phyloP scores from a whole-genome alignment of 2,329 filamentous ascomycete species.

The Mycocentrospora acerina region DNA sequence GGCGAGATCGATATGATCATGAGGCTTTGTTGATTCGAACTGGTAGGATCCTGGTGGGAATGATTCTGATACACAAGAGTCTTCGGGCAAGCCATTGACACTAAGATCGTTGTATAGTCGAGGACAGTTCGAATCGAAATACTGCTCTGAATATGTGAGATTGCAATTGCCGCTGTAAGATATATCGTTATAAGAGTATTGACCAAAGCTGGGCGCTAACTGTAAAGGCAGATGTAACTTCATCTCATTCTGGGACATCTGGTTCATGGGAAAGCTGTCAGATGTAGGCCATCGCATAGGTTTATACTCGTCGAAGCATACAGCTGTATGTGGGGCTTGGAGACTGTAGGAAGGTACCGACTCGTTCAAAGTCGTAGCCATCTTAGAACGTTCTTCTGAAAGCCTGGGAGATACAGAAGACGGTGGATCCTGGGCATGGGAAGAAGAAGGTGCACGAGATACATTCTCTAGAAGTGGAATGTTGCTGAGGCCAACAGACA shows the following conservation, averaged over 20 bases:
- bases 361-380: slow-evolving; percentile 16
- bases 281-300: slow-evolving; percentile 25
- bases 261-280: slow-evolving; percentile 11
- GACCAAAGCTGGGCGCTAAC: slow-evolving; percentile 12
- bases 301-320: slow-evolving; percentile 16
- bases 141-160: slow-evolving; percentile 18
- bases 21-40: slow-evolving; percentile 27
- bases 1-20: slow-evolving; percentile 22
- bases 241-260: slow-evolving; percentile 12
- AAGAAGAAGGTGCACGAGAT: slow-evolving; percentile 19
- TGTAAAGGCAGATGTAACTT: slow-evolving; percentile 13
- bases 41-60: slow-evolving; percentile 37
- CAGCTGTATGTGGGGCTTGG: slow-evolving; percentile 7
- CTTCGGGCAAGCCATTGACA: slow-evolving; percentile 14
- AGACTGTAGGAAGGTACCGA: slow-evolving; percentile 7
- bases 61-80: slow-evolving; percentile 15
- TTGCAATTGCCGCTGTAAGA: slow-evolving; percentile 26
- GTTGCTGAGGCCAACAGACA: slow-evolving; percentile 17
- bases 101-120: slow-evolving; percentile 23
- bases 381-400: slow-evolving; percentile 11
- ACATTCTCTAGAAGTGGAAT: slow-evolving; percentile 16
- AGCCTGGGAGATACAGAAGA: slow-evolving; percentile 14
- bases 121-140: slow-evolving; percentile 19
- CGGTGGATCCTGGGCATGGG: slow-evolving; percentile 15
- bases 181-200: slow-evolving; percentile 21